Evolutionary conservation across 176 grass and related monocot species (phyloP).

Genomic region (Tuctoria greenei): DNA sequence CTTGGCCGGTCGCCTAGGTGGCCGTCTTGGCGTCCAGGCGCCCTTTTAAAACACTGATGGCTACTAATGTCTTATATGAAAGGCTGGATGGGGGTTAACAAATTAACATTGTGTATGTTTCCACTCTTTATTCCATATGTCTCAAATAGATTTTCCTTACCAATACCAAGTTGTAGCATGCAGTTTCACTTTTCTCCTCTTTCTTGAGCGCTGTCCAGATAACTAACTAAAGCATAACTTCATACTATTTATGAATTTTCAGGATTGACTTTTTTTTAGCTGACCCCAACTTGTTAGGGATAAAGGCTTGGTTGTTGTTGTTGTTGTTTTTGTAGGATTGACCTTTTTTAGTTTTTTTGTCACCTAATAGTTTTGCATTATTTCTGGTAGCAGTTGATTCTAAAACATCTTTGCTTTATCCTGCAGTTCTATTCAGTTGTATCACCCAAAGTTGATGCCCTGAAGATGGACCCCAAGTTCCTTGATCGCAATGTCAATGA

Average conservation of each 20-base stretch:
- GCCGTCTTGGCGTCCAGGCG: no score
- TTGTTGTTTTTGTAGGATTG: no score
- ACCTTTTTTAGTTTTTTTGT: neutral
- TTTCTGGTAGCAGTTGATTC: conserved; percentile 17
- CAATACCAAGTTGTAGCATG: neutral
- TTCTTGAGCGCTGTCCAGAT: neutral
- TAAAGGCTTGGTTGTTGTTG: no score
- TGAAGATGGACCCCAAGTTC: conserved; percentile 82
- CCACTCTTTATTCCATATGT: neutral
- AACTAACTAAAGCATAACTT: neutral
- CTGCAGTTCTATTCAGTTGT: conserved; percentile 74
- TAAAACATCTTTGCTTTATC: conserved; percentile 37
- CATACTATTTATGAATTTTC: neutral
- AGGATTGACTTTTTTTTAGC: neutral
- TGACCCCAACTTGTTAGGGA: no score
- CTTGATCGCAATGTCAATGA: conserved; percentile 96
- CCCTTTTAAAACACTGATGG: no score
- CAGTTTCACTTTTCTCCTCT: neutral
- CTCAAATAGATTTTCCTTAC: neutral
- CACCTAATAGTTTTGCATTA: neutral
- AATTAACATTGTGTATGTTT: neutral
- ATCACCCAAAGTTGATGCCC: conserved; percentile 56
- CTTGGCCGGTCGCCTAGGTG: no score
- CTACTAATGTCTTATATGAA: neutral
- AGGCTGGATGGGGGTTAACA: neutral